Conservation (phyloP, 2,329 filamentous ascomycete genomes). For the Cytospora mali region DNA sequence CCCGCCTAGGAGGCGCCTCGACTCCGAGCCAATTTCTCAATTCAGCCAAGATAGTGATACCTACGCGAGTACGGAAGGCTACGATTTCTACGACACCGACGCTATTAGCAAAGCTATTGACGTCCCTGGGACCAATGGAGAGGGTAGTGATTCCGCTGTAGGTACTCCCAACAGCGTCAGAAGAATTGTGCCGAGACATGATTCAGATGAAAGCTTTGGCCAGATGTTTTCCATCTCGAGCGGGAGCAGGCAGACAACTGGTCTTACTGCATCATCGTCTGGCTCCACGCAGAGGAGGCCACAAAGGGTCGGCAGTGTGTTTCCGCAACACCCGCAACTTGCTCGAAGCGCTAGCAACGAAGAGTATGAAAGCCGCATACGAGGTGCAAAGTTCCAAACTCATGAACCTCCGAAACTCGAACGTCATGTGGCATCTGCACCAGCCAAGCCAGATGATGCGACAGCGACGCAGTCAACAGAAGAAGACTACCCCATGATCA, state of each 20-base stretch:
- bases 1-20: slow-evolving; percentile 46
- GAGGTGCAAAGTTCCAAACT: slow-evolving; percentile 36
- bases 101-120: slow-evolving; percentile 55
- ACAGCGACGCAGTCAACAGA: slow-evolving; percentile 32
- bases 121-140: slow-evolving; percentile 48
- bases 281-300: slow-evolving; percentile 30
- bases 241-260: slow-evolving; percentile 45
- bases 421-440: neutral
- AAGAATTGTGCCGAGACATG: slow-evolving; percentile 46
- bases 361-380: slow-evolving; percentile 51
- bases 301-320: slow-evolving; percentile 1
- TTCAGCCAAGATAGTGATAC: slow-evolving; percentile 54
- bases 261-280: slow-evolving; percentile 42
- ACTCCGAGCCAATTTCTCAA: slow-evolving; percentile 56
- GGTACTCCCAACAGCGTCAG: slow-evolving; percentile 36
- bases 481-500: slow-evolving; percentile 42
- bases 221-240: slow-evolving; percentile 63
- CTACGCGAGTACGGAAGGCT: slow-evolving; percentile 59
- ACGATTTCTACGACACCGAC: slow-evolving; percentile 68
- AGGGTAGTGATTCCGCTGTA: slow-evolving; percentile 39
- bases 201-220: slow-evolving; percentile 61
- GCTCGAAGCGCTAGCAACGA: slow-evolving; percentile 36
- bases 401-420: neutral
- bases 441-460: slow-evolving; percentile 28
- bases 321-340: slow-evolving; percentile 13